phyloP scores from a whole-genome alignment of 345 rosid species.

The Sisymbrium altissimum region DNA sequence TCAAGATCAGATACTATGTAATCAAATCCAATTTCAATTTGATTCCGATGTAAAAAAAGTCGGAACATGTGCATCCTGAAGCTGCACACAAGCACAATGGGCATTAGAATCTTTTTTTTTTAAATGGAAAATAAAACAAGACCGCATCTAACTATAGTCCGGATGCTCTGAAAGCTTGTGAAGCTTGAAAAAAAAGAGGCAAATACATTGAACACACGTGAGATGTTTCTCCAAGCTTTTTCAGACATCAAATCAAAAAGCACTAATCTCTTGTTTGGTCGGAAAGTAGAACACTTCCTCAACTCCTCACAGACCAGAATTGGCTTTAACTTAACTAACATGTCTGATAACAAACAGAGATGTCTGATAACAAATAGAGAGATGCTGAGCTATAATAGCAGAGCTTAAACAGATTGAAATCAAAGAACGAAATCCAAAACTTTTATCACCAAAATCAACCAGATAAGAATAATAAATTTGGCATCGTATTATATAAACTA shows the following conservation, averaged over 20 bases:
- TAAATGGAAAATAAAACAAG: not conserved
- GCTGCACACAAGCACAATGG: not conserved
- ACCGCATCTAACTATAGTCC: not conserved
- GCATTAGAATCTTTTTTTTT: not conserved
- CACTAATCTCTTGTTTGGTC: not conserved
- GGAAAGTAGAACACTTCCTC: not conserved
- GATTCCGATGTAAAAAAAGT: not conserved
- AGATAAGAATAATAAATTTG: no score
- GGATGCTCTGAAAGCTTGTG: not conserved
- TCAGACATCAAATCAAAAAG: conserved; percentile 1
- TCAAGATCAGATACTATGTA: not conserved
- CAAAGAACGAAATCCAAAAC: not conserved
- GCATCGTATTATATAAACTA: no score
- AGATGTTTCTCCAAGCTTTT: not conserved
- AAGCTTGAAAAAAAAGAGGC: not conserved
- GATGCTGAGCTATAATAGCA: no score
- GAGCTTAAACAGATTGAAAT: not conserved
- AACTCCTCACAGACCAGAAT: not conserved
- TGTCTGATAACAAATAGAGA: no score
- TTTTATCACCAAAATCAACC: not conserved
- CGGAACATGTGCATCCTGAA: not conserved
- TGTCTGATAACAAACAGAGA: not conserved
- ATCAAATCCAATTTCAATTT: not conserved
- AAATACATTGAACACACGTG: not conserved
- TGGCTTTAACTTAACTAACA: not conserved